Evolutionary conservation across 2,329 filamentous ascomycete species (phyloP).

Genomic region (Aspergillus sp.): DNA sequence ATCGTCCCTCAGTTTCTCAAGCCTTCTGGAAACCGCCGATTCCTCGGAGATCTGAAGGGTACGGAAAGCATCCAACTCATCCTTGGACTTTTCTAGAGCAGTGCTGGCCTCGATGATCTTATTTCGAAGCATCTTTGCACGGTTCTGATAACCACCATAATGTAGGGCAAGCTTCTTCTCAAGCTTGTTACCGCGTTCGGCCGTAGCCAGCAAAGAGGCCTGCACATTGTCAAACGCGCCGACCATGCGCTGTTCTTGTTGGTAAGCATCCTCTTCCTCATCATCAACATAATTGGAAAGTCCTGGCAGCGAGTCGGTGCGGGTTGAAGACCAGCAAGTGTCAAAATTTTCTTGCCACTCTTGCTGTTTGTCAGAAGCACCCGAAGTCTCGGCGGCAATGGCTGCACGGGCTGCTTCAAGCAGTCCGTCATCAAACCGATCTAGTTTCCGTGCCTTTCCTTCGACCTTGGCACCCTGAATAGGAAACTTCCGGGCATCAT

Average conservation of each 20-base stretch:
- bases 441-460: conserved; percentile 56
- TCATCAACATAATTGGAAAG: conserved; percentile 76
- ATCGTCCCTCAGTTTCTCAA: conserved; percentile 75
- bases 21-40: conserved; percentile 64
- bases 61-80: conserved; percentile 69
- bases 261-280: conserved; percentile 61
- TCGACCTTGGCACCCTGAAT: conserved; percentile 63
- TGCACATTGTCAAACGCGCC: conserved; percentile 72
- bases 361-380: conserved; percentile 43
- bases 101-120: conserved; percentile 74
- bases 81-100: conserved; percentile 67
- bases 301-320: conserved; percentile 59
- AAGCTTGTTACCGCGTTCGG: conserved; percentile 76
- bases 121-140: conserved; percentile 70
- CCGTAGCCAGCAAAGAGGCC: conserved; percentile 66
- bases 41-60: conserved; percentile 76
- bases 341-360: conserved; percentile 45
- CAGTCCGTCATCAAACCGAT: conserved; percentile 64
- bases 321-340: conserved; percentile 48
- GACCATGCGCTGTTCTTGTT: conserved; percentile 56
- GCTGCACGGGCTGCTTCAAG: conserved; percentile 72
- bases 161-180: conserved; percentile 90
- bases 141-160: conserved; percentile 84
- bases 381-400: conserved; percentile 64
- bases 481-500: conserved; percentile 73